A percentile compares a stretch with the other conserved stretches of the same genome.
Conservation (phyloP, 805 yeast genomes). For the Lipomyces anomalus region DNA sequence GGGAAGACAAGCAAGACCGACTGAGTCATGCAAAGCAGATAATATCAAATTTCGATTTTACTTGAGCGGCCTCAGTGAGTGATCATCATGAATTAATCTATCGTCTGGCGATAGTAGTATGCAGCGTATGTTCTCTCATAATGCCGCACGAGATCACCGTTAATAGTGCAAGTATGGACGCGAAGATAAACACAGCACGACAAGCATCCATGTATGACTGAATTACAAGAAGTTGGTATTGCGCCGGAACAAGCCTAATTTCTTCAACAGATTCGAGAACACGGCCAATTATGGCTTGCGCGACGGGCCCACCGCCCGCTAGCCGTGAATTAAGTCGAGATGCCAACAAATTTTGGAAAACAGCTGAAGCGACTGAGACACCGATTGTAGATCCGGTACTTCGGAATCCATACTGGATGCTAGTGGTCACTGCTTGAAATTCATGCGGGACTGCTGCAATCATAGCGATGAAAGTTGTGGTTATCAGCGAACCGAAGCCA, state of each 20-base stretch:
- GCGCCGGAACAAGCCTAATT: constrained; percentile 42
- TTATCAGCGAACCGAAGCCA: constrained; percentile 61
- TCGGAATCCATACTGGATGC: constrained; percentile 83
- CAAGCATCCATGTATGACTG: constrained; percentile 47
- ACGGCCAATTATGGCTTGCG: constrained; percentile 30
- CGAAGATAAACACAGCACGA: constrained; percentile 45
- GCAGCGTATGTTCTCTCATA: constrained; percentile 53
- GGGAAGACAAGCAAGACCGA: no score
- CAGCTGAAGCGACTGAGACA: constrained; percentile 61
- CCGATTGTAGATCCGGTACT: constrained; percentile 85
- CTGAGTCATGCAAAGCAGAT: no score
- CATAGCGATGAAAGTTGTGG: constrained; percentile 66
- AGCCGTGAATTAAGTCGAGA: constrained; percentile 29
- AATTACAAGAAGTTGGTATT: constrained; percentile 39
- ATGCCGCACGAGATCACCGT: constrained; percentile 41
- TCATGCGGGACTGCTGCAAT: constrained; percentile 66
- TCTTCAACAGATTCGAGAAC: constrained; percentile 52
- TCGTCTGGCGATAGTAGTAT: constrained; percentile 45
- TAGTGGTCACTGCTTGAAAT: constrained; percentile 79
- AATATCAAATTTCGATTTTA: no score
- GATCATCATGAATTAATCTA: no score
- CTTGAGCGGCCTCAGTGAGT: no score
- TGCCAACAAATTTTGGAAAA: constrained; percentile 50
- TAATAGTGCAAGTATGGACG: constrained; percentile 38
- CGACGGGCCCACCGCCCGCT: constrained; percentile 25